Conservation (phyloP, 2,329 filamentous ascomycete genomes). For the Ascochyta viciae-villosae region DNA sequence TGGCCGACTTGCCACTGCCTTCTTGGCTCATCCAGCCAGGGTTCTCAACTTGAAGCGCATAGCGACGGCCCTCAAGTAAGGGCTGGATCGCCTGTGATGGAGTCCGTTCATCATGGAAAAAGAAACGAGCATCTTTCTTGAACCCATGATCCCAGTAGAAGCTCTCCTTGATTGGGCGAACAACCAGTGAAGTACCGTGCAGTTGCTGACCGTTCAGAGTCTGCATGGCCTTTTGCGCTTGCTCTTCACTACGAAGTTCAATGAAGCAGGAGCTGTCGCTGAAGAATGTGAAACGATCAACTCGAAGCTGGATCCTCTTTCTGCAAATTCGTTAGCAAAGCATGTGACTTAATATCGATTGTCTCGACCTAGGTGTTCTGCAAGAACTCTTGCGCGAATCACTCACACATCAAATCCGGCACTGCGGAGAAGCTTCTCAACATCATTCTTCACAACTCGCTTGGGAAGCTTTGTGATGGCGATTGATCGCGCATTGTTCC, state of each 20-base stretch:
- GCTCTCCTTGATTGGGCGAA: conserved; percentile 6
- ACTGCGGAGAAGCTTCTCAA: conserved; percentile 22
- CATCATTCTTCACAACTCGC: conserved; percentile 11
- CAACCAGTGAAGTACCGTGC: neutral
- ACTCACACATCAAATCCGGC: conserved; percentile 33
- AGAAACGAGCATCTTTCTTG: conserved; percentile 1
- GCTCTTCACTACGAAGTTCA: conserved; percentile 24
- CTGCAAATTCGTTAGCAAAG: conserved; percentile 11
- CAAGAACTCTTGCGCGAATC: neutral
- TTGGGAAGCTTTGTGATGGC: conserved; percentile 20
- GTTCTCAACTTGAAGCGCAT: conserved; percentile 22
- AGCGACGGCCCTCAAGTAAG: conserved; percentile 31
- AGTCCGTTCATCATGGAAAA: conserved; percentile 16
- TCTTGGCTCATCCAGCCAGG: conserved; percentile 25
- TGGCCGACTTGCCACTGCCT: neutral
- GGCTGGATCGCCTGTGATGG: conserved; percentile 18
- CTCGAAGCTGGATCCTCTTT: conserved; percentile 22
- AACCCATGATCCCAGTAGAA: conserved; percentile 17
- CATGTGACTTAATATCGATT: conserved; percentile 4
- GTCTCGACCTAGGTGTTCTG: neutral
- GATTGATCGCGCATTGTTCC: conserved; percentile 17
- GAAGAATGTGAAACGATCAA: conserved; percentile 32
- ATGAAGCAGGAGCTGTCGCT: conserved; percentile 21
- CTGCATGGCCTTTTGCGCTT: conserved; percentile 23
- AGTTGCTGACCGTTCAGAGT: conserved; percentile 9